Evolutionary conservation across 768 basidiomycete genomes (phyloP).

Genomic region (Suillus brevipes): DNA sequence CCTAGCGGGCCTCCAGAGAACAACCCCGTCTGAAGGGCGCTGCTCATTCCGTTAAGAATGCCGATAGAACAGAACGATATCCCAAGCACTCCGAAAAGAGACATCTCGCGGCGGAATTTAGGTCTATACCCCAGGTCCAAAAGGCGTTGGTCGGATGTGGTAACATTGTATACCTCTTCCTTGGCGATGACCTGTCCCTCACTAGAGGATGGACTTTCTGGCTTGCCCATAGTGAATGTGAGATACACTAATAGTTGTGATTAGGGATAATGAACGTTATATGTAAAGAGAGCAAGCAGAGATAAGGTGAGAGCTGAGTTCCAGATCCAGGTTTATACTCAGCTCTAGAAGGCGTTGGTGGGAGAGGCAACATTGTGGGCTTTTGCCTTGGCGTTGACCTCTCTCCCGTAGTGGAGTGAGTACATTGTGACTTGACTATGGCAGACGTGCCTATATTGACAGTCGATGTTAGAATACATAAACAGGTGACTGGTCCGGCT

Average conservation of each 20-base stretch:
- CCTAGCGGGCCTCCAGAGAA: slow-evolving; percentile 60
- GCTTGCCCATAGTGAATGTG: background rate
- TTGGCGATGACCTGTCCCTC: slow-evolving; percentile 17
- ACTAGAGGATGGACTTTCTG: slow-evolving; percentile 8
- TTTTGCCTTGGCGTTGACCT: slow-evolving; percentile 4
- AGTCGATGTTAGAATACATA: background rate
- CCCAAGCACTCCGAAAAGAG: slow-evolving; percentile 56
- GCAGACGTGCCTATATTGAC: background rate
- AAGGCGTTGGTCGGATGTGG: slow-evolving; percentile 41
- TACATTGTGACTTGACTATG: background rate
- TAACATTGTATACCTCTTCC: slow-evolving; percentile 14
- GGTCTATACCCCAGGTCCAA: slow-evolving; percentile 54
- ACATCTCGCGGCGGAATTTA: slow-evolving; percentile 61
- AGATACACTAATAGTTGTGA: background rate
- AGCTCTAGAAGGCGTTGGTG: slow-evolving; percentile 48
- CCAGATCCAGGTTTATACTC: slow-evolving; percentile 56
- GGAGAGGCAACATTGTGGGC: slow-evolving; percentile 19
- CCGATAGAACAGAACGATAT: slow-evolving; percentile 63
- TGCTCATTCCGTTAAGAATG: slow-evolving; percentile 61
- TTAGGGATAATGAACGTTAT: background rate
- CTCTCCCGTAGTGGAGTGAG: background rate
- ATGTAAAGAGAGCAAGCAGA: background rate
- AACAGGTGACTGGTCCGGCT: background rate
- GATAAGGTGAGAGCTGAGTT: slow-evolving; percentile 37
- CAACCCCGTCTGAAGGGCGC: slow-evolving; percentile 58